phyloP scores from a whole-genome alignment of 176 grass and related monocot genomes.

The Eragrostis curvula region DNA sequence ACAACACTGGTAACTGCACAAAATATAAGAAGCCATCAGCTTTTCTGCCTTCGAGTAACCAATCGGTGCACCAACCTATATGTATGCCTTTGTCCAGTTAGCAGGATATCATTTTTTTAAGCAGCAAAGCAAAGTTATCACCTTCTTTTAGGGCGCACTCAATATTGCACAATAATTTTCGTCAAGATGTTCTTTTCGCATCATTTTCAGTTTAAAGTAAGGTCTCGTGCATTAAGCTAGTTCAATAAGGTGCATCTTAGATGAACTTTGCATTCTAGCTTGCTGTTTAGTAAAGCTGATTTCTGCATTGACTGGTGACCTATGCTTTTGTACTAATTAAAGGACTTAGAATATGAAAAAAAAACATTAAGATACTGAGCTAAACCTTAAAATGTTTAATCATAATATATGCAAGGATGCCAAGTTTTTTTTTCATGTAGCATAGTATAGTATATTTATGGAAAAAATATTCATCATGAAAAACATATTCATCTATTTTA shows the following conservation, averaged over 20 bases:
- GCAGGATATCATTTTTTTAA: conserved; percentile 56
- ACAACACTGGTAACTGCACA: too few relatives aligned
- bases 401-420: too few relatives aligned
- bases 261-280: conserved; percentile 5
- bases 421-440: too few relatives aligned
- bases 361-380: neutral
- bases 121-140: conserved; percentile 45
- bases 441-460: too few relatives aligned
- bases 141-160: conserved; percentile 20
- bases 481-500: neutral
- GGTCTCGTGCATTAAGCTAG: neutral
- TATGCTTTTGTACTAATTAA: neutral
- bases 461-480: neutral
- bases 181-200: neutral
- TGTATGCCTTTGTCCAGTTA: conserved; percentile 28
- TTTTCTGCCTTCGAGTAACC: conserved; percentile 25
- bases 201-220: conserved; percentile 44
- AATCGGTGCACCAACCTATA: conserved; percentile 14
- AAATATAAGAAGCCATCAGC: neutral
- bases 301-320: conserved; percentile 15
- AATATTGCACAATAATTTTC: neutral
- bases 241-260: conserved; percentile 1
- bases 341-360: neutral
- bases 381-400: neutral
- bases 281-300: neutral